Conservation (phyloP, 495 filamentous ascomycete species). For the Aspergillus carlsbadensis region DNA sequence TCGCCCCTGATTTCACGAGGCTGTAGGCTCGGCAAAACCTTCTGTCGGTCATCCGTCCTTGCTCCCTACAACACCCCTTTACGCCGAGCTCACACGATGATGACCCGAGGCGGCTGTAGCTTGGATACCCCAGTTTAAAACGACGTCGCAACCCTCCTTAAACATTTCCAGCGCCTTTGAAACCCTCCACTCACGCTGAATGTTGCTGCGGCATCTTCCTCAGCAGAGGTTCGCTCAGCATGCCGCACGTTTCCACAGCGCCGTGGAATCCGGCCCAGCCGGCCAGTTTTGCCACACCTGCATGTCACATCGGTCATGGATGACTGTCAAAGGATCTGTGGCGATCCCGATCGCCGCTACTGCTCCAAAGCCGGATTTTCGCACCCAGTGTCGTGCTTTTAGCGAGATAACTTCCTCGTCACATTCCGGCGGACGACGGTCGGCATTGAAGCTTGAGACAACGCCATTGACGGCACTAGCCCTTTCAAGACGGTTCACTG, state of each 20-base stretch:
- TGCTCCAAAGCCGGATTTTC: slow-evolving; percentile 3
- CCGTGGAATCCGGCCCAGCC: slow-evolving; percentile 23
- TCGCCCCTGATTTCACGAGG: background rate
- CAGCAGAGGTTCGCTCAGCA: slow-evolving; percentile 29
- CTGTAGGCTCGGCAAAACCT: background rate
- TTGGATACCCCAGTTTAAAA: background rate
- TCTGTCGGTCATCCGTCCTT: background rate
- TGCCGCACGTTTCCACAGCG: slow-evolving; percentile 29
- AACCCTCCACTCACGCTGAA: slow-evolving; percentile 26
- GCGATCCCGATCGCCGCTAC: slow-evolving; percentile 16
- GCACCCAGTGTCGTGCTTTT: slow-evolving; percentile 16
- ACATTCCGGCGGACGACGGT: slow-evolving; percentile 14
- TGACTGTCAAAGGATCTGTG: slow-evolving; percentile 19
- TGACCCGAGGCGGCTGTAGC: background rate
- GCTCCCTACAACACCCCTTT: background rate
- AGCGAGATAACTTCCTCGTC: background rate
- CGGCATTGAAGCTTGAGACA: slow-evolving; percentile 10
- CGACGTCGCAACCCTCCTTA: background rate
- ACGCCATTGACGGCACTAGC: background rate
- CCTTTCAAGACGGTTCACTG: slow-evolving; percentile 4
- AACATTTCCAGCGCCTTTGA: background rate
- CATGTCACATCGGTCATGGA: slow-evolving; percentile 6
- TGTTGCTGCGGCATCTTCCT: slow-evolving; percentile 31
- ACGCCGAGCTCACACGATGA: slow-evolving; percentile 6
- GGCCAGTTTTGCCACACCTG: slow-evolving; percentile 29